A percentile compares a stretch with the other conserved stretches of the same genome.
Conservation (phyloP, 257 asterid genomes). For the Capsicum rhomboideum region DNA sequence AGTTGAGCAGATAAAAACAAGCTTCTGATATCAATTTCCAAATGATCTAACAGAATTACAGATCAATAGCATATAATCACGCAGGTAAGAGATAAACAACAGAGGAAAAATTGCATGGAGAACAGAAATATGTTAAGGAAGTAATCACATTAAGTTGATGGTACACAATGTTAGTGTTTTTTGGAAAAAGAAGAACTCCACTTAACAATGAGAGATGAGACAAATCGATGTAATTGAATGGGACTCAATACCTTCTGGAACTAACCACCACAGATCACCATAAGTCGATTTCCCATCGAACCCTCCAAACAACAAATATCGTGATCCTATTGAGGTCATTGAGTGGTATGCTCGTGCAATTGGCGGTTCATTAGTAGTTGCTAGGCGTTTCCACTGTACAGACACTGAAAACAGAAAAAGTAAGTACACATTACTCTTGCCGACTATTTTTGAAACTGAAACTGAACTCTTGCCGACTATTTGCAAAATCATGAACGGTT, state of each 20-base stretch:
- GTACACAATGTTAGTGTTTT: background rate
- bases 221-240: background rate
- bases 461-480: background rate
- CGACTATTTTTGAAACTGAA: too few relatives aligned
- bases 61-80: background rate
- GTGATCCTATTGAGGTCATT: constrained; percentile 67
- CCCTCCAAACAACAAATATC: constrained; percentile 85
- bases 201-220: background rate
- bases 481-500: background rate
- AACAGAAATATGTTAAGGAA: background rate
- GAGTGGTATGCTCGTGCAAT: constrained; percentile 97
- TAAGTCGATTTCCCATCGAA: constrained; percentile 91
- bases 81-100: background rate
- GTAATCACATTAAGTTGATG: background rate
- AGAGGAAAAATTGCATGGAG: background rate
- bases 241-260: constrained; percentile 69
- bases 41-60: background rate
- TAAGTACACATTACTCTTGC: background rate
- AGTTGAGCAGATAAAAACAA: background rate
- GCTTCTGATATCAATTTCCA: background rate
- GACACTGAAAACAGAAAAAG: constrained; percentile 40
- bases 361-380: constrained; percentile 71
- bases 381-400: constrained; percentile 88
- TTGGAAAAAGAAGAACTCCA: background rate
- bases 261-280: constrained; percentile 99